These are phyloP conservation scores for Yamadazyma sp. DNA, from an alignment of 1,139 yeast genomes.

Conservation along the genomic window DNA sequence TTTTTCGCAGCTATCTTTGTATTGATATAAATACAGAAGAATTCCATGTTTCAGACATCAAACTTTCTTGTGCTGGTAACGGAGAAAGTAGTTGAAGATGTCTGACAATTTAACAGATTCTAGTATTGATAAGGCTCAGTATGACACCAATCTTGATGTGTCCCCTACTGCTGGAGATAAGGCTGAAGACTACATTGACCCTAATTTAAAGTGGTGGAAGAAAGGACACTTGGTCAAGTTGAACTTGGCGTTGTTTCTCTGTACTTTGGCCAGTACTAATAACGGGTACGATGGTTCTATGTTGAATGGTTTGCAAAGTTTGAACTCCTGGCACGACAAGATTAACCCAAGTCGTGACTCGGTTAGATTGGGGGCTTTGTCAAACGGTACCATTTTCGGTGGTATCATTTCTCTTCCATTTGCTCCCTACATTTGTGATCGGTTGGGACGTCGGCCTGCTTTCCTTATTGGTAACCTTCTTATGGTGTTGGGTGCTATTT, in stretches of 20 bases:
- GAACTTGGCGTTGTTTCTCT: constrained; percentile 34
- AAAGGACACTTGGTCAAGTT: constrained; percentile 36
- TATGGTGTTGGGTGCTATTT: constrained; percentile 35
- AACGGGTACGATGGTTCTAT: constrained; percentile 55
- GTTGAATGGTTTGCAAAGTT: constrained; percentile 51
- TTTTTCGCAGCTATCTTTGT: not conserved
- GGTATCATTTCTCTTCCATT: constrained; percentile 19
- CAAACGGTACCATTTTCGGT: constrained; percentile 33
- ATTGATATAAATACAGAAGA: too few relatives aligned
- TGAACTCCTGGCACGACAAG: constrained; percentile 31
- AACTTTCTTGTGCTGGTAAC: too few relatives aligned
- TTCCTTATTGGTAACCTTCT: constrained; percentile 27
- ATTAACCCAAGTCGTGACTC: constrained; percentile 37
- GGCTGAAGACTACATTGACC: constrained; percentile 11
- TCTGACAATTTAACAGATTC: constrained; percentile 1
- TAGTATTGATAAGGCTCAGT: constrained; percentile 8
- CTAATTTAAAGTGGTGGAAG: constrained; percentile 16
- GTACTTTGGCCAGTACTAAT: constrained; percentile 46
- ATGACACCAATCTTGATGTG: not conserved
- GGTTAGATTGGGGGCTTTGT: constrained; percentile 40
- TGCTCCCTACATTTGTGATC: constrained; percentile 26
- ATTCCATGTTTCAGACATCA: too few relatives aligned
- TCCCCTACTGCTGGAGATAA: constrained; percentile 4
- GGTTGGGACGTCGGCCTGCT: constrained; percentile 34
- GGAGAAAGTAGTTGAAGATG: not conserved